phyloP scores from a whole-genome alignment of 495 filamentous ascomycete genomes.

The Neurospora sp. region DNA sequence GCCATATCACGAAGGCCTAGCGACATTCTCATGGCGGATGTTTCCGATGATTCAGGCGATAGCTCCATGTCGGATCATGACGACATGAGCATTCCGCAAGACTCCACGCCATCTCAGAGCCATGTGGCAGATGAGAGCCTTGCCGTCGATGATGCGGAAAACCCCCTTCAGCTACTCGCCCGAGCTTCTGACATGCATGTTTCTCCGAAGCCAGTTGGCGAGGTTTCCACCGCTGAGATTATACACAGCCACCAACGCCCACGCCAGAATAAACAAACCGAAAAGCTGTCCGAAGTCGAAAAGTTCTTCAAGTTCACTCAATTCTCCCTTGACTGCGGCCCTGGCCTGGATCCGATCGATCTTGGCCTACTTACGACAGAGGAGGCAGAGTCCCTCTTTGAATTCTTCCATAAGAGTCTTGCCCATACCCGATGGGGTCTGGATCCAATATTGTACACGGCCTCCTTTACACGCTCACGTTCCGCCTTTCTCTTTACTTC shows the following conservation, averaged over 20 bases:
- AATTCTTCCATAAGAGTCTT: slow-evolving; percentile 59
- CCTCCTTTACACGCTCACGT: slow-evolving; percentile 51
- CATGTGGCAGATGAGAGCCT: slow-evolving; percentile 31
- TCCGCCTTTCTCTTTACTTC: slow-evolving; percentile 66
- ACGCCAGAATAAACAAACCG: slow-evolving; percentile 17
- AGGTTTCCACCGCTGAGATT: slow-evolving; percentile 11
- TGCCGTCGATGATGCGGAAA: slow-evolving; percentile 62
- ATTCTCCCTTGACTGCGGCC: slow-evolving; percentile 50
- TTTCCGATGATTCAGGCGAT: slow-evolving; percentile 21
- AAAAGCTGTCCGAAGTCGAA: slow-evolving; percentile 25
- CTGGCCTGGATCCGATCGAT: slow-evolving; percentile 56
- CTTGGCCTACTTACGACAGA: slow-evolving; percentile 51
- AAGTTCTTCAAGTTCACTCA: slow-evolving; percentile 53
- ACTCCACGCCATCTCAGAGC: slow-evolving; percentile 21
- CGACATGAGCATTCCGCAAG: slow-evolving; percentile 17
- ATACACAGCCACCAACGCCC: slow-evolving; percentile 14
- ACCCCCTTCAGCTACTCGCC: slow-evolving; percentile 60
- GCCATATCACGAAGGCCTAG: slow-evolving; percentile 4
- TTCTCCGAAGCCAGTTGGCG: slow-evolving; percentile 30
- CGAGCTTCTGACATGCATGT: slow-evolving; percentile 59
- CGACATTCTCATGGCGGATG: slow-evolving; percentile 18
- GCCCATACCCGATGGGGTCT: slow-evolving; percentile 68
- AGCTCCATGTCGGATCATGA: slow-evolving; percentile 24
- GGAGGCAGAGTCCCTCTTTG: slow-evolving; percentile 54
- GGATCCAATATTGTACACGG: slow-evolving; percentile 54